Evolutionary conservation across 148 eudicot species (phyloP), one percentile per base, ranked within the genome.

Genomic region (Fagopyrum tataricum): DNA sequence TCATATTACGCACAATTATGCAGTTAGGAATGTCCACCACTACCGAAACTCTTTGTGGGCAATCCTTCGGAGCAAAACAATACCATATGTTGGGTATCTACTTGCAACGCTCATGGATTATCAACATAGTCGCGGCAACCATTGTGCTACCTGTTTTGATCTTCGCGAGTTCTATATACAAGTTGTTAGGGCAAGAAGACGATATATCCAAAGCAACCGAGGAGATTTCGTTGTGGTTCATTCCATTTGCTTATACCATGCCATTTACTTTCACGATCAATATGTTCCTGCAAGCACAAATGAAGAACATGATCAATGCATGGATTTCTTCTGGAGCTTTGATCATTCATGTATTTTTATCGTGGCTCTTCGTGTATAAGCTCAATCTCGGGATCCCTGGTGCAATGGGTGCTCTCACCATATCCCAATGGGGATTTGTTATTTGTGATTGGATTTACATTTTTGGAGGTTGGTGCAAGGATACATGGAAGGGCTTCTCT

Each of bases 261-360:
- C 47, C 49, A 26, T 75, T 75, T 7, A n/a, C n/a, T 48, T 9
- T 49, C 13, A 75, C 77, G 7, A 82, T 87, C 21, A 91, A 89
- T 61, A 91, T 85, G 91, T 91, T 55, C 64, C 77, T 91, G 41
- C 96, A 89, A 74, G 88, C 89, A 5, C 93, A 88, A 47, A 76
- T 85, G 40, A 91, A 87, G 87, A 91, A 91, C 80, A 51, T 47
- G 82, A 67, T 89, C 15, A 76, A 85, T 41, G 90, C 81, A 0
- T 87, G 83, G 81, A 76, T 91, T 9, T 76, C 80, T 39, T 47
- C 56, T 9, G 47, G 76, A 26, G 14, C 82, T 71, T 81, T 85
- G 58, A 49, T 75, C 0, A 47, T 84, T 37, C 91, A 91, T 48
- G 68, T 90, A 6, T 12, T 78, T 11, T 52, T 84, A 66, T 91